Evolutionary conservation across 176 grass and related monocot species (phyloP).

Genomic region (Alopecurus myosuroides): DNA sequence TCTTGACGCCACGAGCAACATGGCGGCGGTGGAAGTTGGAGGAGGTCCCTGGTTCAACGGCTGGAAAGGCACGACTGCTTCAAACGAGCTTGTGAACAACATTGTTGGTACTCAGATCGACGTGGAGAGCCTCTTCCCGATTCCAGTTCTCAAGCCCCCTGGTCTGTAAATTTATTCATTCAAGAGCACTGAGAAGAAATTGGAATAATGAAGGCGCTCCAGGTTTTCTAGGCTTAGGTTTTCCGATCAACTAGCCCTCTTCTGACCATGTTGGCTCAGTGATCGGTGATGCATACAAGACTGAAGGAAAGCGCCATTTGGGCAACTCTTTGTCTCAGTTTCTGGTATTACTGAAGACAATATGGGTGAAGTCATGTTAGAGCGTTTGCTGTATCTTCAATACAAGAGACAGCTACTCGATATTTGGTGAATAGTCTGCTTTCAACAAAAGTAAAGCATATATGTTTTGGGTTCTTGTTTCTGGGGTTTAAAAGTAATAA

Average conservation of each 20-base stretch:
- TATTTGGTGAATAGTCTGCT: background rate
- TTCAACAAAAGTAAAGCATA: background rate
- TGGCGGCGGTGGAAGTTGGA: conserved; percentile 83
- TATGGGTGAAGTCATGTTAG: background rate
- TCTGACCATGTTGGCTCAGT: background rate
- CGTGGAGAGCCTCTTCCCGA: conserved; percentile 56
- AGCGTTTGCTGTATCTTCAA: no score
- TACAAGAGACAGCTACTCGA: background rate
- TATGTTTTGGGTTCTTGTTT: background rate
- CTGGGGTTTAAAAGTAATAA: background rate
- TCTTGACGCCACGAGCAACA: conserved; percentile 76
- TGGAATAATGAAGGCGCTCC: background rate
- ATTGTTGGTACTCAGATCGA: conserved; percentile 51
- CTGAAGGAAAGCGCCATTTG: background rate
- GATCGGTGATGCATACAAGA: background rate
- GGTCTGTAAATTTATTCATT: conserved; percentile 43
- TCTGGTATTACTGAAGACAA: background rate
- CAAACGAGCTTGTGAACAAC: conserved; percentile 42
- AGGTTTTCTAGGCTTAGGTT: background rate
- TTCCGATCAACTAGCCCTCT: background rate
- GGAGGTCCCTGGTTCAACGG: conserved; percentile 89
- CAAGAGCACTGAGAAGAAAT: background rate
- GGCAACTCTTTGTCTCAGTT: background rate
- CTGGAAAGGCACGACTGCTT: conserved; percentile 62
- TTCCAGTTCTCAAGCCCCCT: conserved; percentile 74